phyloP scores from a whole-genome alignment of 2,329 filamentous ascomycete genomes.

The Leptographium wingfieldii region DNA sequence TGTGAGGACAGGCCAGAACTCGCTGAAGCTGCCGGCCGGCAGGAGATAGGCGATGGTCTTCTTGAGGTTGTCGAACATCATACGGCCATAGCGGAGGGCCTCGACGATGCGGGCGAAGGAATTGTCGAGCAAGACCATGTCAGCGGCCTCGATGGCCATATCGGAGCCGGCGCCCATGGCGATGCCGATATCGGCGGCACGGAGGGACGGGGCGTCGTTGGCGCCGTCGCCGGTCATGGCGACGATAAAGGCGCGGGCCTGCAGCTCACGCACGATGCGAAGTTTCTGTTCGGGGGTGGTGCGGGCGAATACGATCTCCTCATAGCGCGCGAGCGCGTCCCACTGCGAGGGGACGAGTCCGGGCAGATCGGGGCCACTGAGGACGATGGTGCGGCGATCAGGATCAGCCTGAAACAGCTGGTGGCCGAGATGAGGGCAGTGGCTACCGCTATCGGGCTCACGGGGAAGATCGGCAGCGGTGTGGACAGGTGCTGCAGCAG shows the following conservation, averaged over 20 bases:
- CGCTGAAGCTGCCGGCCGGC: conserved; percentile 60
- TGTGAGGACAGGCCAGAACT: conserved; percentile 65
- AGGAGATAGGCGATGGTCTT: conserved; percentile 66
- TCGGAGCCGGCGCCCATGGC: conserved; percentile 71
- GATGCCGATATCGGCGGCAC: conserved; percentile 71
- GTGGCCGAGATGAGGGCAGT: conserved; percentile 2
- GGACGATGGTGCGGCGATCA: conserved; percentile 39
- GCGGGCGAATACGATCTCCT: conserved; percentile 63
- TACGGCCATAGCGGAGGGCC: conserved; percentile 58
- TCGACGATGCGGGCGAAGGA: conserved; percentile 60
- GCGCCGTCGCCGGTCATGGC: conserved; percentile 83
- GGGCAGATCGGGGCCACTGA: conserved; percentile 54
- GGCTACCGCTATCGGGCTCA: conserved; percentile 9
- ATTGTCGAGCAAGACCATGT: conserved; percentile 64
- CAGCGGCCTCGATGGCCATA: conserved; percentile 68
- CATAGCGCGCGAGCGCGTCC: conserved; percentile 49
- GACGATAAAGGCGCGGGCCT: conserved; percentile 50
- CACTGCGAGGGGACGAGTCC: conserved; percentile 56
- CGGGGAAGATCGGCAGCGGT: conserved; percentile 31
- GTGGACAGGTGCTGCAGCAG: conserved; percentile 38
- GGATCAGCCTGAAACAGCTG: neutral
- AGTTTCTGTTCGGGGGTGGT: conserved; percentile 72
- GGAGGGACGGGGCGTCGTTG: conserved; percentile 73
- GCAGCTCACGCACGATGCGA: conserved; percentile 65
- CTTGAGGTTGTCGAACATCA: conserved; percentile 70